Base-by-base conservation (phyloP, 106 monocot species). In the Posidonia australis region DNA sequence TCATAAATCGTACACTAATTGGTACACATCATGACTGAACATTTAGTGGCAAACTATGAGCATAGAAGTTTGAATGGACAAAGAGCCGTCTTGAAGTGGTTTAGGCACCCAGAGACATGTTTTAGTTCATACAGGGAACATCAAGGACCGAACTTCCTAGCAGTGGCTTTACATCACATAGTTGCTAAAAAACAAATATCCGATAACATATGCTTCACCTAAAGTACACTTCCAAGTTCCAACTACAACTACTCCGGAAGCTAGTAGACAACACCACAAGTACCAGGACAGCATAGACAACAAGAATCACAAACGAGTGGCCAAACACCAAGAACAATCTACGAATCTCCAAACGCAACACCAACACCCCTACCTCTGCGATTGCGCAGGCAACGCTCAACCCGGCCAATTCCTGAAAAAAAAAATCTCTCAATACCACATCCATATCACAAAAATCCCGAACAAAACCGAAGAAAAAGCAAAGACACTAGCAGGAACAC, bases 391-490 rank as follows among this genome's bases (percentile, higher is more conserved):
- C 74, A 18, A 74, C 66, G 30, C 74, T 74, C 60, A 74, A 60
- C 5, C 74, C 74, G 12, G 74, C 74, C 67, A 74, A 67, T 74
- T 74, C 74, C 74, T 74, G 67, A 14, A 48, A 30, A 17, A 9
- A 56, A n/a, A 45, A 53, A 30, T 29, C 1, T 20, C 5, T 5
- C 18, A 46, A 54, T 3, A 26, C 0, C 44, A 44, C 55, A 13
- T 24, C 25, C 25, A 55, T 3, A 55, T 13, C 10, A n/a, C 42
- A 2, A 65, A 41, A 44, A 7, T 51, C 45, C 11, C 32, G 5
- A 21, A 25, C 12, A 0, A 30, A 59, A 10, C 30, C 16, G 60
- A 24, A 46, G 44, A 47, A 44, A 13, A 28, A 44, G 13, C 28
- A 41, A 30, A 67, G 17, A 0, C 3, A 75, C 29, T 10, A 30